phyloP scores from a whole-genome alignment of 306 rosid species.

The Trifolium subterraneum region DNA sequence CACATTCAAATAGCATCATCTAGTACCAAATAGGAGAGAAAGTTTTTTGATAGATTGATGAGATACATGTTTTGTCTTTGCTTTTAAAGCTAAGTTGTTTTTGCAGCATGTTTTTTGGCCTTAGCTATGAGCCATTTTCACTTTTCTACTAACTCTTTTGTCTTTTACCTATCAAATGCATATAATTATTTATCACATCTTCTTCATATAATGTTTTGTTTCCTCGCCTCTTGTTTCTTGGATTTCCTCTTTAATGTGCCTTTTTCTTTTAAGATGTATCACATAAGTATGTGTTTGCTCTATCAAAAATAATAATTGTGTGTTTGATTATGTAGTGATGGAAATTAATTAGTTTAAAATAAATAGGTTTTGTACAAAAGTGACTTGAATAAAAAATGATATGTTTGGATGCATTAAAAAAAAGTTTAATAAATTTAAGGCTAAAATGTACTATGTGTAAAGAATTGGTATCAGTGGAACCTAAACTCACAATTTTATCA shows the following conservation, averaged over 20 bases:
- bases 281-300: background rate
- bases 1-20: background rate
- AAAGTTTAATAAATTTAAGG: no score
- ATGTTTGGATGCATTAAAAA: no score
- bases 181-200: constrained; percentile 38
- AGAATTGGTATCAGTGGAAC: no score
- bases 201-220: background rate
- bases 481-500: no score
- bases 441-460: no score
- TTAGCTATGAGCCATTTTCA: constrained; percentile 40
- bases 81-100: constrained; percentile 44
- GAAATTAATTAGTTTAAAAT: no score
- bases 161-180: constrained; percentile 48
- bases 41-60: constrained; percentile 44
- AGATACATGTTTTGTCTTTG: constrained; percentile 51
- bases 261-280: background rate
- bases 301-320: background rate
- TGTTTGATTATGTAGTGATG: background rate
- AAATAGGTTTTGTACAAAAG: no score
- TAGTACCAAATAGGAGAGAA: constrained; percentile 35
- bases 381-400: no score
- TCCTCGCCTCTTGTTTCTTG: constrained; percentile 1
- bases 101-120: constrained; percentile 45
- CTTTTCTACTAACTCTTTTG: constrained; percentile 50
- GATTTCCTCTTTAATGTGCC: constrained; percentile 8